Conservation (phyloP, 805 yeast genomes). For the Wickerhamiella australiensis region DNA sequence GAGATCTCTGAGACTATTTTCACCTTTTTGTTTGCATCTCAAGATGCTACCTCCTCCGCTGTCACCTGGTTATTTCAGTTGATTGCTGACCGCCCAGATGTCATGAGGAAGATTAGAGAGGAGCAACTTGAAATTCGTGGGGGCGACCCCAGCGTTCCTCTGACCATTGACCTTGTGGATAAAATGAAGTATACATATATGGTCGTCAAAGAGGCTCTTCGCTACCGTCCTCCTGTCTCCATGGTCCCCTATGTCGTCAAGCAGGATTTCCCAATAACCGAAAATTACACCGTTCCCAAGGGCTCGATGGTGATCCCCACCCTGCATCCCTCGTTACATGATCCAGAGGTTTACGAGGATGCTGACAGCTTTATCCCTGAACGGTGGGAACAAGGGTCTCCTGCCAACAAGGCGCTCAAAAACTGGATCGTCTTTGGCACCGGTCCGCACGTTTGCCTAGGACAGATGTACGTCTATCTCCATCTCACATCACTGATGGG, state of each 20-base stretch:
- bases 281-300: conserved; percentile 82
- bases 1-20: conserved; percentile 95
- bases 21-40: conserved; percentile 94
- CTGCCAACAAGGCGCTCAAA: conserved; percentile 62
- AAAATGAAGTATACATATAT: conserved; percentile 76
- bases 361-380: conserved; percentile 95
- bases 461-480: conserved; percentile 87
- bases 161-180: conserved; percentile 64
- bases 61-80: conserved; percentile 98
- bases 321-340: conserved; percentile 89
- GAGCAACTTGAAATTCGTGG: conserved; percentile 79
- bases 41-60: conserved; percentile 93
- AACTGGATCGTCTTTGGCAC: conserved; percentile 97
- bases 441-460: conserved; percentile 93
- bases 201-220: conserved; percentile 85
- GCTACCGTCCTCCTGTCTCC: conserved; percentile 93
- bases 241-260: conserved; percentile 97
- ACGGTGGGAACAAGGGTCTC: conserved; percentile 72
- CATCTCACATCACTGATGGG: conserved; percentile 84
- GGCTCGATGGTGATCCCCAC: conserved; percentile 97
- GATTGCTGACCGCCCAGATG: conserved; percentile 90
- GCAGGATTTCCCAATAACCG: conserved; percentile 70
- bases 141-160: conserved; percentile 52
- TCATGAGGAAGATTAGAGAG: conserved; percentile 71
- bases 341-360: conserved; percentile 88